phyloP scores from a whole-genome alignment of 2,329 filamentous ascomycete species.

The Talaromyces piceae region DNA sequence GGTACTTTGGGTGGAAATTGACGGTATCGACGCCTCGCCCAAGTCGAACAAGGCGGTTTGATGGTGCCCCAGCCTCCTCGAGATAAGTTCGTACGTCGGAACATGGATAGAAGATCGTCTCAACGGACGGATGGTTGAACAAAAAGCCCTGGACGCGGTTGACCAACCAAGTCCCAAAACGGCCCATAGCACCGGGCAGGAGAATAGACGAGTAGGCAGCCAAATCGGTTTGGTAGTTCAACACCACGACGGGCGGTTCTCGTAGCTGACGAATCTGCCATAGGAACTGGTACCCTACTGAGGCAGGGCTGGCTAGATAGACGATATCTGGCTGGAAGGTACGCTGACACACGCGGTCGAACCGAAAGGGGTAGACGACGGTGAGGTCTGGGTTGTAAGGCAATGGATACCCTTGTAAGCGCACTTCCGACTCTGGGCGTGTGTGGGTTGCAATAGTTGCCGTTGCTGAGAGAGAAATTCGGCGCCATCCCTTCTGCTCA shows the following conservation, averaged over 20 bases:
- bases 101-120: slow-evolving; percentile 63
- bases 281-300: slow-evolving; percentile 63
- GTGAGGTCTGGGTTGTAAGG: slow-evolving; percentile 66
- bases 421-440: slow-evolving; percentile 34
- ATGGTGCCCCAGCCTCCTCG: slow-evolving; percentile 48
- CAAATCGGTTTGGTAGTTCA: slow-evolving; percentile 67
- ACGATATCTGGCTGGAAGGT: slow-evolving; percentile 62
- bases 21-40: slow-evolving; percentile 59
- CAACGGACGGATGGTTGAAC: slow-evolving; percentile 54
- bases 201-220: slow-evolving; percentile 62
- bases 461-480: slow-evolving; percentile 42
- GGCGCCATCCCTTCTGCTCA: slow-evolving; percentile 29
- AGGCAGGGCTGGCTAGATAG: slow-evolving; percentile 63
- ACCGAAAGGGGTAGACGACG: slow-evolving; percentile 60
- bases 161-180: slow-evolving; percentile 55
- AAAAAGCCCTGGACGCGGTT: slow-evolving; percentile 59
- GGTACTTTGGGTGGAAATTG: slow-evolving; percentile 50
- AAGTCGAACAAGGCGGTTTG: slow-evolving; percentile 52
- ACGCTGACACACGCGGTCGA: slow-evolving; percentile 53
- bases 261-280: slow-evolving; percentile 58
- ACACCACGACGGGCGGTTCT: slow-evolving; percentile 51
- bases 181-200: slow-evolving; percentile 56
- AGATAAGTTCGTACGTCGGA: slow-evolving; percentile 57
- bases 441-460: slow-evolving; percentile 23
- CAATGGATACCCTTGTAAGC: slow-evolving; percentile 55